Percentiles rank a stretch among this genome's conserved stretches.
Conservation (phyloP, 805 yeast species). For the Komagataella ulmi region DNA sequence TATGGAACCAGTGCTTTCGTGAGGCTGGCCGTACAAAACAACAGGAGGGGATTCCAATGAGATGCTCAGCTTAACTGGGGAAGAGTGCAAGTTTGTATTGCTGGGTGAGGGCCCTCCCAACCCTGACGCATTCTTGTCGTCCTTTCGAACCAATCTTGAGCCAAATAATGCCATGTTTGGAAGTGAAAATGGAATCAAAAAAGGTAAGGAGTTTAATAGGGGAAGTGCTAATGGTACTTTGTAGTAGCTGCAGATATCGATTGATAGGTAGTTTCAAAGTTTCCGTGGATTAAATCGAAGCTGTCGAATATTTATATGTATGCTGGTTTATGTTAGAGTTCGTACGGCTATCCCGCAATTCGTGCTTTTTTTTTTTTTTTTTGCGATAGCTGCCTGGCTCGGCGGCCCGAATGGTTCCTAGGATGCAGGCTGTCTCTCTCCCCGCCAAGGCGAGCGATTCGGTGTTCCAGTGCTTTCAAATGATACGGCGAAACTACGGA, state of each 20-base stretch:
- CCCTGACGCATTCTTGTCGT: not conserved
- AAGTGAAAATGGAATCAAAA: not conserved
- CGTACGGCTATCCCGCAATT: not conserved
- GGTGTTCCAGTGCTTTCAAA: not conserved
- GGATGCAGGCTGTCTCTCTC: not conserved
- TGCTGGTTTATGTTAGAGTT: not conserved
- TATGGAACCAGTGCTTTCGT: conserved; percentile 75
- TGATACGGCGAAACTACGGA: not conserved
- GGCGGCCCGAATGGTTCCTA: not conserved
- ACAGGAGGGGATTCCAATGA: conserved; percentile 86
- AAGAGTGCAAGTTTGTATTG: conserved; percentile 8
- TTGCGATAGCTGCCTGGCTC: not conserved
- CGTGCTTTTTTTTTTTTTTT: too few relatives aligned
- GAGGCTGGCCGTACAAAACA: conserved; percentile 66
- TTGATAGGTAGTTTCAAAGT: not conserved
- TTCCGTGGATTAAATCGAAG: not conserved
- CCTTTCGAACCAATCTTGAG: not conserved
- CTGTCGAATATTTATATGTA: not conserved
- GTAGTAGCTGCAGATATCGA: not conserved
- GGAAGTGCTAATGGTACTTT: not conserved
- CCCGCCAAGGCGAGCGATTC: not conserved
- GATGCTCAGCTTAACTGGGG: conserved; percentile 30
- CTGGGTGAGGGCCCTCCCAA: conserved; percentile 2
- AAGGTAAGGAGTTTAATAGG: not conserved
- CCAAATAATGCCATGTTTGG: not conserved